Evolutionary conservation across 208 protist species (phyloP), one percentile per base, ranked within the genome.

Genomic region (Wallacemonas sp.): DNA sequence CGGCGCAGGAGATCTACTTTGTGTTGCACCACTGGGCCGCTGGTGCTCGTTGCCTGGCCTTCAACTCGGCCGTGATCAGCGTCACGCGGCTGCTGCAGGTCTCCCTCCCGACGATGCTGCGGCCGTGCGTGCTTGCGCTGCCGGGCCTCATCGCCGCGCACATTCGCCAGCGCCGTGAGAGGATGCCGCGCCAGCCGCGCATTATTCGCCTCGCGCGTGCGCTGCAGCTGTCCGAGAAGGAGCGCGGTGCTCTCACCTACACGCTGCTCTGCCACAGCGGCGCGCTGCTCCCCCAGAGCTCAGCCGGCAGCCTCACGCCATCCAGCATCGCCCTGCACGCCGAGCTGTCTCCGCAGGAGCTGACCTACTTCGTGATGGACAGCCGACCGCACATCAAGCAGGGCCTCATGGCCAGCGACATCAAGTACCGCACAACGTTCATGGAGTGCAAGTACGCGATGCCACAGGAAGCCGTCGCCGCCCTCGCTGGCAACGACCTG

Each of bases 321-420:
- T 60, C 70, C 19, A 68, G 48, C 21, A 52, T 96, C 16, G 87
- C 92, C 0, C 68, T 71, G 36, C 71, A 85, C 44, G 83, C 75
- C 64, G 60, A 76, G 9, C 56, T 97, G 33, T 89, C 64, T 38
- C 78, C 85, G 38, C 64, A 88, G 54, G 81, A 95, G 75, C 68
- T 93, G 34, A 68, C 92, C 21, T 76, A 79, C 26, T 94, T 95
- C 38, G 61, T 95, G 29, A 78, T 72, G 1, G 83, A 91, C 32
- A 78, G 88, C 52, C 83, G 92, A 3, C 57, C 70, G 30, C 88
- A 94, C 64, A 83, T 94, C 57, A 90, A 93, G 70, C 89, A 97
- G 48, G 89, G 92, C 11, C 72, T 97, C 14, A 34, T 94, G 38
- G 62, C 70, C 9, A 83, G 76, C 0, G 80, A 94, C 56, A 64